Evolutionary conservation across 1,139 yeast genomes (phyloP), one percentile per base, ranked within the genome.

Genomic region (Protomyces gravidus): DNA sequence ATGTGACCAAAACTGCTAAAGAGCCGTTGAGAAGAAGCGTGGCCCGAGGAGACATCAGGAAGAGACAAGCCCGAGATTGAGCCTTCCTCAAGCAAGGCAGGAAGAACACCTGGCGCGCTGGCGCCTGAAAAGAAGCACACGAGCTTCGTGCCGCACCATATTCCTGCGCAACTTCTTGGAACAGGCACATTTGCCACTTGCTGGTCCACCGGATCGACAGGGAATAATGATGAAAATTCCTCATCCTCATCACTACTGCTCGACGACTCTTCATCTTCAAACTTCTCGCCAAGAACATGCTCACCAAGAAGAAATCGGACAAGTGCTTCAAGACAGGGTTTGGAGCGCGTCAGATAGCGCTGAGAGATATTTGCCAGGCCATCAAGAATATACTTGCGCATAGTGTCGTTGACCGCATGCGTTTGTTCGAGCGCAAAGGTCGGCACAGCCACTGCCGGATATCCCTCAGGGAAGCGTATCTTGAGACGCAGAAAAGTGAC

Each of bases 221-320:
- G 71, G 67, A 2, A 71, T 70, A 7, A 70, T 66, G 63, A 39
- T 13, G 49, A 40, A 19, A 52, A 26, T 17, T 60, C 64, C 27
- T 55, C 63, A 47, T 63, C 62, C 25, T 60, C 59, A 9, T 49
- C 49, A 17, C 42, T 45, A 15, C 75, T 79, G 13, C 75, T 75
- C 50, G 76, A 15, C 9, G 42, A 36, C 11, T n/a, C 79, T 1
- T 77, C 73, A 60, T 72, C 65, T 74, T 70, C 65, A 30, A 45
- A 39, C 26, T 50, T 26, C n/a, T 50, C 42, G 17, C 36, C 47
- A 25, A 80, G 81, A 2, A 89, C 77, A 60, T 83, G 80, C 65
- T 90, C 97, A 0, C 98, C 98, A 75, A 89, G 76, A 3, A 92
- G 75, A 67, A 77, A 85, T 55, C 96, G 72, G 61, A 92, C 73